Percentiles rank a stretch among this genome's conserved stretches.
Conservation (phyloP, 108 stramenopile species). For the Skeletonema grethae region DNA sequence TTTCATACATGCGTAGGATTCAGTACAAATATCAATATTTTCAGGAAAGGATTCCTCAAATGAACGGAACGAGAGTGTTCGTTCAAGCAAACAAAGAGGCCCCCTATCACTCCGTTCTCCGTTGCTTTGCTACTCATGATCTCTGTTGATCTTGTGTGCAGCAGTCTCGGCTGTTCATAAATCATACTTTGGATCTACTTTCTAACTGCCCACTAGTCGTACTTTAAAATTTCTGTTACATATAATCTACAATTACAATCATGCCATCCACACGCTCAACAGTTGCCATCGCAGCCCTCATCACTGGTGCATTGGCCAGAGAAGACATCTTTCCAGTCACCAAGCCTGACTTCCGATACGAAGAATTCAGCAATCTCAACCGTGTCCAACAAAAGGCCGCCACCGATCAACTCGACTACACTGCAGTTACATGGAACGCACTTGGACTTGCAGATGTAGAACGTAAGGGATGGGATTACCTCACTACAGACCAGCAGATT, state of each 20-base stretch:
- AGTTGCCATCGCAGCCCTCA: constrained; percentile 11
- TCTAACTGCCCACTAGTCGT: too few relatives aligned
- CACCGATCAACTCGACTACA: constrained; percentile 30
- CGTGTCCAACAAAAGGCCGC: constrained; percentile 24
- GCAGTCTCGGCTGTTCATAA: not conserved
- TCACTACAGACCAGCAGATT: constrained; percentile 22
- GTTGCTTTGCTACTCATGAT: too few relatives aligned
- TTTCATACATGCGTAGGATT: too few relatives aligned
- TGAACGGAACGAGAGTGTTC: too few relatives aligned
- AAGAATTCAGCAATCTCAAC: constrained; percentile 28
- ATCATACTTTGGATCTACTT: not conserved
- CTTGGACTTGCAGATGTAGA: constrained; percentile 29
- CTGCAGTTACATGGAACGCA: constrained; percentile 37
- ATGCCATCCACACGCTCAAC: constrained; percentile 4
- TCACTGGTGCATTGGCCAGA: constrained; percentile 6
- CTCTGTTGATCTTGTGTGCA: too few relatives aligned
- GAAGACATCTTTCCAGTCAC: constrained; percentile 20
- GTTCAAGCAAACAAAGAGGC: too few relatives aligned
- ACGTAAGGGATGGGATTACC: constrained; percentile 23
- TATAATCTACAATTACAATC: not conserved
- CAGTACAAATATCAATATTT: too few relatives aligned
- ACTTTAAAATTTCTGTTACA: too few relatives aligned
- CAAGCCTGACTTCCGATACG: constrained; percentile 30
- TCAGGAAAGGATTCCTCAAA: too few relatives aligned
- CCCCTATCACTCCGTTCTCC: too few relatives aligned